phyloP scores from a whole-genome alignment of 768 basidiomycete genomes.

The Kwoniella newhampshirensis region DNA sequence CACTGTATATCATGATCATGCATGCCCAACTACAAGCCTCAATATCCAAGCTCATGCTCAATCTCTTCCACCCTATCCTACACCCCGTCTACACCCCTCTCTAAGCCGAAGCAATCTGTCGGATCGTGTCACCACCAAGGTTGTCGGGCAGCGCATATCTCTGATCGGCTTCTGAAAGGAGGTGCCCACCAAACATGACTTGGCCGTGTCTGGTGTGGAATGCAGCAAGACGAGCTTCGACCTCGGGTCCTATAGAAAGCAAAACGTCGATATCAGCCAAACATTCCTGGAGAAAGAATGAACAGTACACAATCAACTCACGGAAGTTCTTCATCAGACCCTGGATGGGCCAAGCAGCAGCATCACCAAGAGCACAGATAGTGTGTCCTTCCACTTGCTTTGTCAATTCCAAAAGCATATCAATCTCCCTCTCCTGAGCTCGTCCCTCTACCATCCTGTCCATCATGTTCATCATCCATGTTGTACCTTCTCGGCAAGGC shows the following conservation, averaged over 20 bases:
- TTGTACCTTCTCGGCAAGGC: slow-evolving; percentile 72
- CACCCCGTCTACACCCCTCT: background rate
- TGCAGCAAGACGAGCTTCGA: slow-evolving; percentile 78
- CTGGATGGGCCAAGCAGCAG: slow-evolving; percentile 98
- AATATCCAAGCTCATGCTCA: no score
- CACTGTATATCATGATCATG: no score
- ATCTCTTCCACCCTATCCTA: no score
- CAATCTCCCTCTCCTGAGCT: slow-evolving; percentile 88
- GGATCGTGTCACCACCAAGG: slow-evolving; percentile 40
- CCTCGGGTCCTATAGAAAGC: slow-evolving; percentile 63
- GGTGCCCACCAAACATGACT: slow-evolving; percentile 82
- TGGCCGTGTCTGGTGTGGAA: slow-evolving; percentile 74
- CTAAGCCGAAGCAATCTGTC: slow-evolving; percentile 26
- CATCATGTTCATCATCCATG: slow-evolving; percentile 99
- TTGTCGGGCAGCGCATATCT: slow-evolving; percentile 51
- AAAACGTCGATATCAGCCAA: background rate
- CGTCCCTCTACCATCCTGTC: slow-evolving; percentile 89
- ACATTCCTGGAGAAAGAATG: background rate
- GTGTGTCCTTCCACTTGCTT: slow-evolving; percentile 97
- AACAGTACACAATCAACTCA: slow-evolving; percentile 26
- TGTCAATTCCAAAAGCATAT: slow-evolving; percentile 94
- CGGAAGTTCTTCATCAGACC: slow-evolving; percentile 97
- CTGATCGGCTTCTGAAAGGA: slow-evolving; percentile 52
- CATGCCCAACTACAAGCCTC: no score
- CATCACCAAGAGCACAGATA: slow-evolving; percentile 94